Conservation (phyloP, 495 filamentous ascomycete species). For the Penicillium pancosmium region DNA sequence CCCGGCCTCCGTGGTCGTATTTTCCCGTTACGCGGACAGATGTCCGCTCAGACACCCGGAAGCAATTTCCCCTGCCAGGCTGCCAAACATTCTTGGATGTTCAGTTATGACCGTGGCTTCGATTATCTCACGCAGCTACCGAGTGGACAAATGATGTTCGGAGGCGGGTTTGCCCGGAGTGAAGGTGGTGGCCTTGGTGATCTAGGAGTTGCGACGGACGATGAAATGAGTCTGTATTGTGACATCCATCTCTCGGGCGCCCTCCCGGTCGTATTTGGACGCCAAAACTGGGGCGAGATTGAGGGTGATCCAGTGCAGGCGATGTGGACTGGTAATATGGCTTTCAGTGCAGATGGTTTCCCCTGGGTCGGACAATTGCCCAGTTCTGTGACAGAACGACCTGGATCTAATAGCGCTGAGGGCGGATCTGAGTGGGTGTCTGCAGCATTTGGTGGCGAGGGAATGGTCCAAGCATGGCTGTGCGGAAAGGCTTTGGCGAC, state of each 20-base stretch:
- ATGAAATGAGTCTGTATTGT: conserved; percentile 34
- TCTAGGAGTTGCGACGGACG: conserved; percentile 32
- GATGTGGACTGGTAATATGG: conserved; percentile 87
- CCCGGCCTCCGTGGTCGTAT: conserved; percentile 70
- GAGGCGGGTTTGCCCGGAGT: conserved; percentile 57
- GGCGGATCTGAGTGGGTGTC: conserved; percentile 55
- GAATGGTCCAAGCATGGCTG: conserved; percentile 77
- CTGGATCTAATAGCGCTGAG: conserved; percentile 22
- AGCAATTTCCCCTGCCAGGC: conserved; percentile 36
- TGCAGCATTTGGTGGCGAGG: conserved; percentile 72
- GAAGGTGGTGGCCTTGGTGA: conserved; percentile 52
- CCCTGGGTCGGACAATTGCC: conserved; percentile 75
- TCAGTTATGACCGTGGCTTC: conserved; percentile 64
- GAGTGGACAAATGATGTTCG: conserved; percentile 65
- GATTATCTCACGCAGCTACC: conserved; percentile 78
- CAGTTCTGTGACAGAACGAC: conserved; percentile 41
- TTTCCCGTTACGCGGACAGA: conserved; percentile 66
- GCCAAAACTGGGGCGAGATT: conserved; percentile 36
- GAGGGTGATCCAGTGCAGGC: conserved; percentile 51
- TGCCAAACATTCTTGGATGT: conserved; percentile 37
- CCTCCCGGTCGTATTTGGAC: conserved; percentile 32
- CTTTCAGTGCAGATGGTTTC: conserved; percentile 66
- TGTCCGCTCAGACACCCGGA: conserved; percentile 64
- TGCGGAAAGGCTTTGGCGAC: conserved; percentile 66
- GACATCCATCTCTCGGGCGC: conserved; percentile 39